These are phyloP conservation scores for Tylopilus intermedius DNA, from an alignment of 768 basidiomycete genomes.

Conservation along the genomic window DNA sequence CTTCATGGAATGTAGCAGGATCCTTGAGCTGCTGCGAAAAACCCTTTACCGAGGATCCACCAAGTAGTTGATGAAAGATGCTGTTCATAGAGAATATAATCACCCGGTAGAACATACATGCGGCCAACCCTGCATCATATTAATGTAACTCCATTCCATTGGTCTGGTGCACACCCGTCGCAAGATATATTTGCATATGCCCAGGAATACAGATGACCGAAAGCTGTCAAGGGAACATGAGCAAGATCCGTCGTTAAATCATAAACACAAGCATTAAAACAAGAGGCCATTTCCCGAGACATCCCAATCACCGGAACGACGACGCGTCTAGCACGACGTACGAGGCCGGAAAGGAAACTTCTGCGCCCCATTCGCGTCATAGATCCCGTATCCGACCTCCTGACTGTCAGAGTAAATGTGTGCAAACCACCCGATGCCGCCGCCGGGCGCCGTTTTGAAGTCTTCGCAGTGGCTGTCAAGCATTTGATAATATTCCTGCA, in stretches of 20 bases:
- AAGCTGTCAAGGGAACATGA: not conserved
- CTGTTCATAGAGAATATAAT: not conserved
- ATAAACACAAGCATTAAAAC: not conserved
- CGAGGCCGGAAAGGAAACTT: slow-evolving; percentile 64
- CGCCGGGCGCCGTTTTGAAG: slow-evolving; percentile 54
- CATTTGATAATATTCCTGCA: slow-evolving; percentile 52
- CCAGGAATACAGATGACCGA: slow-evolving; percentile 5
- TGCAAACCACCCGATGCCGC: slow-evolving; percentile 78
- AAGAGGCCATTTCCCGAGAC: not conserved
- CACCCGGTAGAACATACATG: not conserved
- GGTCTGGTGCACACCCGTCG: not conserved
- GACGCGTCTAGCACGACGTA: slow-evolving; percentile 47
- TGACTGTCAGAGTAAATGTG: slow-evolving; percentile 70
- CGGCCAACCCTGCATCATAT: slow-evolving; percentile 23
- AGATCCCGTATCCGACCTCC: slow-evolving; percentile 69
- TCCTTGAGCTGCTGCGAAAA: not conserved
- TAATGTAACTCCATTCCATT: slow-evolving; percentile 6
- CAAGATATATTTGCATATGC: not conserved
- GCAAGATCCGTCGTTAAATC: not conserved
- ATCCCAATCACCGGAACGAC: not conserved
- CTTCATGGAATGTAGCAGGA: not conserved
- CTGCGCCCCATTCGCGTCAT: slow-evolving; percentile 40
- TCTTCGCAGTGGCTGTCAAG: slow-evolving; percentile 60
- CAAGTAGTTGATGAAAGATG: slow-evolving; percentile 56
- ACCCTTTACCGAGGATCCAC: not conserved